phyloP scores from a whole-genome alignment of 2,329 filamentous ascomycete species.

The Hypocreales sp. region DNA sequence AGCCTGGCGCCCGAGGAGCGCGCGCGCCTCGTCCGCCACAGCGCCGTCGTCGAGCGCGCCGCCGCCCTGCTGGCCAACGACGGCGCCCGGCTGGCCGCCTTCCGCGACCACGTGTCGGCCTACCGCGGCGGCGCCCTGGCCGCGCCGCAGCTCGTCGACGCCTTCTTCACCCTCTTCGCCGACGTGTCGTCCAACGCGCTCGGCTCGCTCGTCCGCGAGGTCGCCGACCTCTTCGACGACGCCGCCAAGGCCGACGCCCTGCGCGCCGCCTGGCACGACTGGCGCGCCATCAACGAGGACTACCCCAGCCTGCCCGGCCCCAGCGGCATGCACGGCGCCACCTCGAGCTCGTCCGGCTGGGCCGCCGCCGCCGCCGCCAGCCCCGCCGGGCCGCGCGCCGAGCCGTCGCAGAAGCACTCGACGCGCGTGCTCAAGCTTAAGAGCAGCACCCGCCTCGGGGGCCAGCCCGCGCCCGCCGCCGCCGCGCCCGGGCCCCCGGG shows the following conservation, averaged over 20 bases:
- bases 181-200: slow-evolving; percentile 67
- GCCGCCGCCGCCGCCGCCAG: slow-evolving; percentile 42
- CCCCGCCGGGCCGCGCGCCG: slow-evolving; percentile 25
- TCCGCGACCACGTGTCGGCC: slow-evolving; percentile 64
- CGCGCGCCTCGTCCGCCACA: slow-evolving; percentile 64
- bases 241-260: slow-evolving; percentile 56
- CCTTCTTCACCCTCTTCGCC: slow-evolving; percentile 70
- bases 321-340: slow-evolving; percentile 48
- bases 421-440: slow-evolving; percentile 43
- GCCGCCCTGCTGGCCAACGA: slow-evolving; percentile 69
- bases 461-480: slow-evolving; percentile 11
- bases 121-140: slow-evolving; percentile 57
- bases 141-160: slow-evolving; percentile 66
- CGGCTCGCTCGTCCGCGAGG: slow-evolving; percentile 78
- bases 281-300: slow-evolving; percentile 90
- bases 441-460: slow-evolving; percentile 35
- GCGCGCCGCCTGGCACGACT: slow-evolving; percentile 81
- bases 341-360: slow-evolving; percentile 42
- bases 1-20: slow-evolving; percentile 61
- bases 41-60: slow-evolving; percentile 74
- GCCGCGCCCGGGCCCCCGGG: slow-evolving; percentile 6
- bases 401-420: slow-evolving; percentile 30
- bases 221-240: slow-evolving; percentile 86
- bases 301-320: slow-evolving; percentile 77
- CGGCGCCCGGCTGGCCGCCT: slow-evolving; percentile 54